Evolutionary conservation across 2,329 filamentous ascomycete species (phyloP).

Genomic region (Cryphonectria parasitica): DNA sequence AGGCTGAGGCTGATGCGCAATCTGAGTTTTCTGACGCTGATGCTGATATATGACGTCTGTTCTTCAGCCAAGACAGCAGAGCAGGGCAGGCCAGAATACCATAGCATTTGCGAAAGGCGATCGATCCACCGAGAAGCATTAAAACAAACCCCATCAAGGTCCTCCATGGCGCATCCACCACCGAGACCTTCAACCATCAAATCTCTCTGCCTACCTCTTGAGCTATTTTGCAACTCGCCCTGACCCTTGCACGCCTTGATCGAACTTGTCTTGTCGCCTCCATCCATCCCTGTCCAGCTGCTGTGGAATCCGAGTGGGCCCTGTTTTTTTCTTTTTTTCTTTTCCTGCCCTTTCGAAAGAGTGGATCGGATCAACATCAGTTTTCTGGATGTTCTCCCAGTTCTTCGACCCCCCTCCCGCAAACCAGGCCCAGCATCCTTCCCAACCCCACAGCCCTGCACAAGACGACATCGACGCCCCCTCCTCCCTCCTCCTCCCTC

Average conservation of each 20-base stretch:
- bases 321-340: neutral
- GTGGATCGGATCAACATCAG: neutral
- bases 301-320: neutral
- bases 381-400: neutral
- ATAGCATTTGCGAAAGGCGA: neutral
- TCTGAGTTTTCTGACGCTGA: neutral
- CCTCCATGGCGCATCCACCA: neutral
- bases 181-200: neutral
- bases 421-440: neutral
- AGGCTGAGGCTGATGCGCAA: conserved; percentile 3
- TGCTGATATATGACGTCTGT: conserved; percentile 1
- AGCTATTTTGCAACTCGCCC: neutral
- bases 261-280: neutral
- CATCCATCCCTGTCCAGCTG: neutral
- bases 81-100: neutral
- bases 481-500: neutral
- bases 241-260: neutral
- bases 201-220: neutral
- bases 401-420: neutral
- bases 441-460: conserved; percentile 1
- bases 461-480: neutral
- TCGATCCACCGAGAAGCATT: neutral
- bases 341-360: neutral
- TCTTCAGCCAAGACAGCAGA: neutral
- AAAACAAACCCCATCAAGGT: neutral